Conservation (phyloP, 2,329 filamentous ascomycete species). For the Aureobasidium mangrovei region DNA sequence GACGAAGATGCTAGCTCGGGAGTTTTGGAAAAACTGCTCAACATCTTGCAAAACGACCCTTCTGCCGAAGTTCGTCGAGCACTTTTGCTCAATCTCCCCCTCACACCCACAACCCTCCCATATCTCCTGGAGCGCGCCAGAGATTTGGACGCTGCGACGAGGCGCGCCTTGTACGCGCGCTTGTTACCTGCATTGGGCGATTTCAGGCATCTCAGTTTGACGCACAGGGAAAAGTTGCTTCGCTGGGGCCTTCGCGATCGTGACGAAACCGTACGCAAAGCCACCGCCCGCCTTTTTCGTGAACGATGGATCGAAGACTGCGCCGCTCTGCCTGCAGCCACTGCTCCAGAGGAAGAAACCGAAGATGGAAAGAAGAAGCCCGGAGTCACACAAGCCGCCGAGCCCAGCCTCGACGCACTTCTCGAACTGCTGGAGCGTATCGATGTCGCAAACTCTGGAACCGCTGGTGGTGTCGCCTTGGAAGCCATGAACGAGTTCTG, state of each 20-base stretch:
- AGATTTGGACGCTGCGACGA: constrained; percentile 76
- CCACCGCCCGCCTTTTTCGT: constrained; percentile 78
- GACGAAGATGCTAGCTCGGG: constrained; percentile 56
- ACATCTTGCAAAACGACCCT: constrained; percentile 86
- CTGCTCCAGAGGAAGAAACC: constrained; percentile 42
- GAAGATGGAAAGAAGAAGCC: constrained; percentile 43
- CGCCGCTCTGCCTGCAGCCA: constrained; percentile 55
- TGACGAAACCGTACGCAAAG: constrained; percentile 89
- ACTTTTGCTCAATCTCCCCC: constrained; percentile 81
- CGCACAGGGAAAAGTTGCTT: constrained; percentile 89
- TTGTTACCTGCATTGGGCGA: constrained; percentile 83
- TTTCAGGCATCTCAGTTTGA: constrained; percentile 85
- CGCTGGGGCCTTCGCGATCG: constrained; percentile 91
- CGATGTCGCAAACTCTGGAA: constrained; percentile 81
- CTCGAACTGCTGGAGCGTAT: constrained; percentile 89
- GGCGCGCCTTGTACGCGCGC: constrained; percentile 77
- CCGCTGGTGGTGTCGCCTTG: constrained; percentile 80
- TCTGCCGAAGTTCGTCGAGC: constrained; percentile 87
- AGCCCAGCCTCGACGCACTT: constrained; percentile 70
- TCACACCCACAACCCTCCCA: constrained; percentile 71
- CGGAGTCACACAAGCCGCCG: constrained; percentile 37
- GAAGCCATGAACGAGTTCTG: constrained; percentile 96
- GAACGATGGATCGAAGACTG: constrained; percentile 98
- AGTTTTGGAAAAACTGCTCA: constrained; percentile 72
- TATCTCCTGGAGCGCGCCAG: constrained; percentile 84